A percentile compares a stretch with the other conserved stretches of the same genome.
Conservation (phyloP, 768 basidiomycete genomes). For the Collybiopsis confluens region DNA sequence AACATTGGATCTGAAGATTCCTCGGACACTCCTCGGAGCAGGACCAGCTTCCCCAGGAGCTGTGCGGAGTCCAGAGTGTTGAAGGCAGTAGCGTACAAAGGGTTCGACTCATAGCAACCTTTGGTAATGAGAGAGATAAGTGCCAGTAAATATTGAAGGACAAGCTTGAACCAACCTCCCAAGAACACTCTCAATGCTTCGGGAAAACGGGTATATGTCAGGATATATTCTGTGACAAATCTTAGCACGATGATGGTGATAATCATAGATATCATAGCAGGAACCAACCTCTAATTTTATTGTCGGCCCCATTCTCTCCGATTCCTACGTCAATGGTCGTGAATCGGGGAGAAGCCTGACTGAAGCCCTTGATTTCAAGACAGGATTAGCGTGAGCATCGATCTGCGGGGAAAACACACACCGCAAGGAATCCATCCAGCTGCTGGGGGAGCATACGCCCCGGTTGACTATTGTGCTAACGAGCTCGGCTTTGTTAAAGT, state of each 20-base stretch:
- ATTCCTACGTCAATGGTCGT: conserved; percentile 64
- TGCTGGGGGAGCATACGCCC: conserved; percentile 61
- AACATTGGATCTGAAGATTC: conserved; percentile 38
- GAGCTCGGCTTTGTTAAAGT: conserved; percentile 60
- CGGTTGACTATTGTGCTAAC: conserved; percentile 45
- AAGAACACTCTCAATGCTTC: conserved; percentile 74
- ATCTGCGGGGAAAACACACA: conserved; percentile 17
- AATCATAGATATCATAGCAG: background rate
- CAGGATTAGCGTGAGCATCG: background rate
- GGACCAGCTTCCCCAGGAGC: conserved; percentile 60
- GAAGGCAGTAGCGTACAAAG: conserved; percentile 52
- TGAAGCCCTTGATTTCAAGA: conserved; percentile 48
- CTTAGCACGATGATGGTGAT: background rate
- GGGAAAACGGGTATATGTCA: conserved; percentile 66
- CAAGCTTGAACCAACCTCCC: conserved; percentile 42
- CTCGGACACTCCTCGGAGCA: conserved; percentile 48
- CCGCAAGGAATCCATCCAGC: conserved; percentile 62
- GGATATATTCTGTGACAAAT: conserved; percentile 52
- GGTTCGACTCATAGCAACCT: conserved; percentile 46
- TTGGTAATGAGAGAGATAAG: background rate
- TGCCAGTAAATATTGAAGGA: background rate
- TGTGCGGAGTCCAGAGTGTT: conserved; percentile 55
- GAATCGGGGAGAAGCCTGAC: conserved; percentile 70
- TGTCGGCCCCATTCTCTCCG: conserved; percentile 54
- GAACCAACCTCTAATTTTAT: conserved; percentile 64